Evolutionary conservation across 805 yeast species (phyloP).

Genomic region (Saturnispora gosingensis): DNA sequence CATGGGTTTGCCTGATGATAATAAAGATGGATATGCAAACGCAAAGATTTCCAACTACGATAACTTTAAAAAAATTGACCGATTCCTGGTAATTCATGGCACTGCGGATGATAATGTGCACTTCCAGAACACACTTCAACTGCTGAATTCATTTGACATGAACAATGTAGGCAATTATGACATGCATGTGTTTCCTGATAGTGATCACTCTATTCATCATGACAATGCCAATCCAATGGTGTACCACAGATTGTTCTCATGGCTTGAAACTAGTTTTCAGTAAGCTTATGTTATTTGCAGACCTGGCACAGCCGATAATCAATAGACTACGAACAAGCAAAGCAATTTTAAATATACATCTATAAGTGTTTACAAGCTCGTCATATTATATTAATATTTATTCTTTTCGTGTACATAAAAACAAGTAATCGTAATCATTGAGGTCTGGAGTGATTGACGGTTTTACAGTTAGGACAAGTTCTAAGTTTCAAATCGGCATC

Average conservation of each 20-base stretch:
- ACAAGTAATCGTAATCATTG: conserved; percentile 19
- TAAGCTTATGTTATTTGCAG: not conserved
- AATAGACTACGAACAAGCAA: not conserved
- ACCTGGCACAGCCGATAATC: too few species aligned
- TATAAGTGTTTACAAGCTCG: not conserved
- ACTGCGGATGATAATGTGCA: conserved; percentile 83
- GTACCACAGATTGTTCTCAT: conserved; percentile 55
- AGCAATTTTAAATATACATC: not conserved
- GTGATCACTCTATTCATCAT: conserved; percentile 72
- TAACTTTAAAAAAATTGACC: conserved; percentile 37
- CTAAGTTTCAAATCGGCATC: conserved; percentile 54
- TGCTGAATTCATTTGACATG: conserved; percentile 50
- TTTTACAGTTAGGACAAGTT: conserved; percentile 70
- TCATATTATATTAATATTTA: not conserved
- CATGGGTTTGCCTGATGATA: conserved; percentile 47
- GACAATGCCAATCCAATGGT: conserved; percentile 76
- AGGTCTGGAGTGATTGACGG: conserved; percentile 60
- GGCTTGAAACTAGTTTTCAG: conserved; percentile 58
- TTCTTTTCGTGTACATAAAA: not conserved
- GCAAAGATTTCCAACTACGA: conserved; percentile 35
- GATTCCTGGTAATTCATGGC: conserved; percentile 71
- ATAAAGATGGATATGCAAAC: conserved; percentile 39
- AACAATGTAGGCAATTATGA: conserved; percentile 63
- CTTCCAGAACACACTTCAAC: conserved; percentile 55
- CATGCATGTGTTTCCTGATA: conserved; percentile 84